Conservation (phyloP, 1,284 basidiomycete species). For the Erythrobasidium hasegawianum region DNA sequence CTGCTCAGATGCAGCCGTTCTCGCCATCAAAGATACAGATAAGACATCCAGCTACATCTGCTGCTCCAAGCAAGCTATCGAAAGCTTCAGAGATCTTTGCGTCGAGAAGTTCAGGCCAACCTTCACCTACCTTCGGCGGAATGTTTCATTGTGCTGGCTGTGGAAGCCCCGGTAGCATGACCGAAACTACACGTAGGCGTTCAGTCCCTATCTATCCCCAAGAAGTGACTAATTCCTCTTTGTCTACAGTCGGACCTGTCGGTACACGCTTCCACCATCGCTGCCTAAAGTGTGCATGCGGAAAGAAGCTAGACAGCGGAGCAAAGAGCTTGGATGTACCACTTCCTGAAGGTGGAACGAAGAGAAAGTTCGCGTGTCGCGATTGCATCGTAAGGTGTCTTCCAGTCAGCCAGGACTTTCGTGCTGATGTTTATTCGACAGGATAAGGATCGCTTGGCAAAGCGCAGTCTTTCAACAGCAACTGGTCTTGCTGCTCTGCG, state of each 20-base stretch:
- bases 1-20: slow-evolving; percentile 22
- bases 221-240: not conserved
- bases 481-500: slow-evolving; percentile 8
- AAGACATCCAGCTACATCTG: not conserved
- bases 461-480: slow-evolving; percentile 14
- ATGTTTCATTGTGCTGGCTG: slow-evolving; percentile 30
- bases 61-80: slow-evolving; percentile 20
- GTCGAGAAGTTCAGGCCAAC: slow-evolving; percentile 1
- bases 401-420: too few relatives aligned
- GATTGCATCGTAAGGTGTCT: slow-evolving; percentile 31
- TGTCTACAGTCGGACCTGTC: slow-evolving; percentile 22
- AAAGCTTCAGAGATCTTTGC: slow-evolving; percentile 32
- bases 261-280: slow-evolving; percentile 31
- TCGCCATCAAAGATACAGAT: slow-evolving; percentile 28
- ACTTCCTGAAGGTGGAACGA: not conserved
- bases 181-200: slow-evolving; percentile 29
- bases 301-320: slow-evolving; percentile 31
- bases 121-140: slow-evolving; percentile 21
- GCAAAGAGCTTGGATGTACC: slow-evolving; percentile 20
- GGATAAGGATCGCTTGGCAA: slow-evolving; percentile 24
- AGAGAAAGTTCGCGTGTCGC: slow-evolving; percentile 27
- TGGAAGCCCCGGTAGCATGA: slow-evolving; percentile 9
- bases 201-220: not conserved
- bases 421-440: not conserved
- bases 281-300: slow-evolving; percentile 24